Conservation (phyloP, 345 rosid genomes). For the Orychophragmus violaceus region DNA sequence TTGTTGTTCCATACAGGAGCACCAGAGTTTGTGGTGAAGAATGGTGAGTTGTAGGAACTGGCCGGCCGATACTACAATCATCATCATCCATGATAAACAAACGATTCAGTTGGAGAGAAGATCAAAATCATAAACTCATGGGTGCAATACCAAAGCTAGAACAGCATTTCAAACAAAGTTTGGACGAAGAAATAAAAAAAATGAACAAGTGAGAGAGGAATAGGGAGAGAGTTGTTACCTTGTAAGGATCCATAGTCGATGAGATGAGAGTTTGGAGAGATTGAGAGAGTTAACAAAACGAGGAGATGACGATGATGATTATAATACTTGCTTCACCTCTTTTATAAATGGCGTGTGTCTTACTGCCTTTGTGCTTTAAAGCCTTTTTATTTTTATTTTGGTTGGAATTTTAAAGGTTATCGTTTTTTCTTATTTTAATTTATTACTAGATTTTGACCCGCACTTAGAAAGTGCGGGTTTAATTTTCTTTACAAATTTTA, state of each 20-base stretch:
- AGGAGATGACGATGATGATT: slow-evolving; percentile 12
- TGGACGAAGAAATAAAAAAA: slow-evolving; percentile 1
- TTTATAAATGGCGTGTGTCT: slow-evolving; percentile 29
- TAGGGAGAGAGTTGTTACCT: slow-evolving; percentile 18
- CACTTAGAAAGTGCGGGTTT: no score
- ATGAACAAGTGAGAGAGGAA: not conserved
- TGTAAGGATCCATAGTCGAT: slow-evolving; percentile 52
- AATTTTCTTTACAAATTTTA: no score
- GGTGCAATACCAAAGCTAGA: not conserved
- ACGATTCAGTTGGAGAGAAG: no score
- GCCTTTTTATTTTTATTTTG: not conserved
- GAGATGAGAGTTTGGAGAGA: slow-evolving; percentile 1
- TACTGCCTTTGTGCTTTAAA: slow-evolving; percentile 2
- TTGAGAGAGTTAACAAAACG: slow-evolving; percentile 19
- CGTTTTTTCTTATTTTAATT: slow-evolving; percentile 5
- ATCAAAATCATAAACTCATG: not conserved
- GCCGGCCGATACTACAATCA: slow-evolving; percentile 32
- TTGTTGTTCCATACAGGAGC: slow-evolving; percentile 44
- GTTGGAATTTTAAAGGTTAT: slow-evolving; percentile 22
- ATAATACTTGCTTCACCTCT: slow-evolving; percentile 9
- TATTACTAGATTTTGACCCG: no score
- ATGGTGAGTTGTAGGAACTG: slow-evolving; percentile 33
- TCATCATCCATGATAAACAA: no score
- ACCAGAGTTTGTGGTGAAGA: slow-evolving; percentile 40
- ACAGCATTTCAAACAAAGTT: not conserved